Conservation (phyloP, 2,329 filamentous ascomycete genomes). For the Phoma sp. region DNA sequence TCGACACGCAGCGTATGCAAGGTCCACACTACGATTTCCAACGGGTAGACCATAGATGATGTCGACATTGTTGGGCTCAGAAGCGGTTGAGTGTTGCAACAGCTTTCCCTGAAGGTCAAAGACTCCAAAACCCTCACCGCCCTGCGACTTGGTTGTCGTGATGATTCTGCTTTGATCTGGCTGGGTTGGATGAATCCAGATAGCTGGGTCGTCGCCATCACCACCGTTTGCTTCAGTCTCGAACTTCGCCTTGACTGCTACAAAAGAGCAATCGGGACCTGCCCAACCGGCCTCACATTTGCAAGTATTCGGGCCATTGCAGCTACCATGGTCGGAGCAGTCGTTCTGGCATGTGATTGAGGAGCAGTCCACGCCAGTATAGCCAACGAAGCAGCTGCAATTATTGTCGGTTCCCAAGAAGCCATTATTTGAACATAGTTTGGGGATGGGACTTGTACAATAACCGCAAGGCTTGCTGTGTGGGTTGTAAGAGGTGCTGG, state of each 20-base stretch:
- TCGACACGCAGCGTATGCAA: conserved; percentile 60
- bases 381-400: conserved; percentile 38
- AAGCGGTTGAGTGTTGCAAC: conserved; percentile 53
- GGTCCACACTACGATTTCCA: conserved; percentile 53
- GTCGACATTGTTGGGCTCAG: conserved; percentile 62
- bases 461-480: conserved; percentile 21
- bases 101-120: conserved; percentile 58
- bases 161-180: conserved; percentile 56
- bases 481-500: conserved; percentile 30
- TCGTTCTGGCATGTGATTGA: conserved; percentile 28
- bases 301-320: conserved; percentile 34
- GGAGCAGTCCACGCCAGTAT: conserved; percentile 30
- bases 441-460: conserved; percentile 23
- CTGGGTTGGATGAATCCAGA: conserved; percentile 40
- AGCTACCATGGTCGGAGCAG: conserved; percentile 37
- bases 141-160: conserved; percentile 59
- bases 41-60: conserved; percentile 58
- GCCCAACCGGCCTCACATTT: conserved; percentile 33
- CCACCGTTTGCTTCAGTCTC: conserved; percentile 44
- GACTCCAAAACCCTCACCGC: conserved; percentile 57
- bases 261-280: conserved; percentile 38
- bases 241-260: conserved; percentile 36
- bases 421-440: conserved; percentile 31
- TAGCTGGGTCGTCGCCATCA: conserved; percentile 41
- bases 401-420: conserved; percentile 11